Base-by-base conservation (phyloP, 305 asterid genomes). In the Rubia balearica region DNA sequence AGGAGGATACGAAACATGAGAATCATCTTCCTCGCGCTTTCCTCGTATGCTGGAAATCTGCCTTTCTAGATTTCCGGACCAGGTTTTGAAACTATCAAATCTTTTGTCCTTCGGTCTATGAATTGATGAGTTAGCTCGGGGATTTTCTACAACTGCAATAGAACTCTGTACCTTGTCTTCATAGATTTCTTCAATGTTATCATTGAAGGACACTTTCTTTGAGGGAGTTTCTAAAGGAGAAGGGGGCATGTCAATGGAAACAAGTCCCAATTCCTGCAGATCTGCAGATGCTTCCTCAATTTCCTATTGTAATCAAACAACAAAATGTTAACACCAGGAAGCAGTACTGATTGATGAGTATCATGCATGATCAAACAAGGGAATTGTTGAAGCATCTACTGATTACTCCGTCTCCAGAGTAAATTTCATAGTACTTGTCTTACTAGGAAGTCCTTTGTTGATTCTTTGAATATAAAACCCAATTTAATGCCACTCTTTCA, bases 71-170 rank as follows among this genome's bases (percentile, higher is more conserved):
- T 76, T 80, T 2, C 92, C 96, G 0, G 96, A 90, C 90, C 91
- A 87, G 51, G 96, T 90, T 82, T 87, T 92, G 90, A 90, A 92
- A 56, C 90, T 80, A 80, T 90, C 91, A 33, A 70, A 92, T 67
- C 92, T 81, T 41, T 65, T 78, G 30, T 92, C 96, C 76, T 78
- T 85, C 11, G 75, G 67, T 71, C 77, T 77, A 21, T 74, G 71
- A 64, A 72, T 78, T 71, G 83, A 77, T 3, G 86, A 89, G 71
- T 80, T 79, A 53, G 74, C 67, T 0, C 38, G 38, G 0, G 88
- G 82, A 36, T 49, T 66, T 19, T 24, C 75, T 10, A 45, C 14
- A 21, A 5, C 13, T 14, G 46, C 36, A 21, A 67, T 30, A 17
- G 78, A 42, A 55, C 43, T 0, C 7, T 71, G 77, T 70, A 11